phyloP scores from a whole-genome alignment of 495 filamentous ascomycete genomes.

The Hypoxylon cercidicola region DNA sequence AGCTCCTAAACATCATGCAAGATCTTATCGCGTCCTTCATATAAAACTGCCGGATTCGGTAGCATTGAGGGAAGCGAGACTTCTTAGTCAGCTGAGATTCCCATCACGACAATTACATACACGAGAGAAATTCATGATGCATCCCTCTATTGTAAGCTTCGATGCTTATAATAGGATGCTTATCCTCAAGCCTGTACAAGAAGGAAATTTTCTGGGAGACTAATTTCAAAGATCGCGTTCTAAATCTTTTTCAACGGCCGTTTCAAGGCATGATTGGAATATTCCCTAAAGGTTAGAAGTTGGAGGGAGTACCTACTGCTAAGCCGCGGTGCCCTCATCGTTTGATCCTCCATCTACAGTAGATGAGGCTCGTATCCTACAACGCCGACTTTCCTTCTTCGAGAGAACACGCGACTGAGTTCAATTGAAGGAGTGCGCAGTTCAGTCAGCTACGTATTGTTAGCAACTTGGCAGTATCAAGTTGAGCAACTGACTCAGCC shows the following conservation, averaged over 20 bases:
- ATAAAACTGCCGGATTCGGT: background rate
- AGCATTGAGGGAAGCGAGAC: too few relatives aligned
- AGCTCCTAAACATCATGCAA: background rate
- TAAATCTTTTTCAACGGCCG: background rate
- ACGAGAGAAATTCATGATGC: too few relatives aligned
- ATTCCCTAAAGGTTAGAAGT: background rate
- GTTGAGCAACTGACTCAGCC: background rate
- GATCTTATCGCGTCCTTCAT: background rate
- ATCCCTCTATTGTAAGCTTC: too few relatives aligned
- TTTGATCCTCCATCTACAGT: conserved; percentile 29
- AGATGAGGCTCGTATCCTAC: conserved; percentile 23
- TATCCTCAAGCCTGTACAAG: too few relatives aligned
- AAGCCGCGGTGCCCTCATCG: conserved; percentile 15
- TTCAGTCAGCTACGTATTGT: conserved; percentile 14
- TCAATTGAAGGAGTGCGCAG: conserved; percentile 4
- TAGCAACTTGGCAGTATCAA: conserved; percentile 2
- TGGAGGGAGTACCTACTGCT: conserved; percentile 19
- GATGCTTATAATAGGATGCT: too few relatives aligned
- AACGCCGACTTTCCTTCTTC: conserved; percentile 13
- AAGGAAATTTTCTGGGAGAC: background rate
- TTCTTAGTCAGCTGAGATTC: too few relatives aligned
- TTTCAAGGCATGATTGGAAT: background rate
- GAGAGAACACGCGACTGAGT: conserved; percentile 9
- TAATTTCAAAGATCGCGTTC: background rate
- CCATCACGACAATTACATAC: too few relatives aligned